A percentile compares a stretch with the other conserved stretches of the same genome.
Evolutionary conservation across 208 protist species (phyloP).

Genomic region (Lotmaria passim): DNA sequence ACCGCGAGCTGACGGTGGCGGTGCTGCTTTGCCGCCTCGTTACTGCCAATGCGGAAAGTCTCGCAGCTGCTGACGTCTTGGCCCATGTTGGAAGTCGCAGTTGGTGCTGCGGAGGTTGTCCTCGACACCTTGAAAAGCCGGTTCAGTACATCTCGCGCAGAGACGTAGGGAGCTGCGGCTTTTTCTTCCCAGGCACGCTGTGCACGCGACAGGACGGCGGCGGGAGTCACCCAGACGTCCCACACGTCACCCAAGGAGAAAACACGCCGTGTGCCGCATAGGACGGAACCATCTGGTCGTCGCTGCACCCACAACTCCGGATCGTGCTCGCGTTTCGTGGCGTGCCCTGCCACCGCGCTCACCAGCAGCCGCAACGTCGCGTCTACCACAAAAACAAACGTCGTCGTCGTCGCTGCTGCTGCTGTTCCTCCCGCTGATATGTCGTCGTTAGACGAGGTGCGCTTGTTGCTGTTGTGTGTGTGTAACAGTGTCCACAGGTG

Average conservation of each 20-base stretch:
- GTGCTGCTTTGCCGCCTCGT: background rate
- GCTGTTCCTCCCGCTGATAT: background rate
- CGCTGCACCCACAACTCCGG: constrained; percentile 42
- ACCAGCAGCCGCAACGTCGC: constrained; percentile 32
- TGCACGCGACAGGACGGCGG: constrained; percentile 10
- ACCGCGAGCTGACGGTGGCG: constrained; percentile 16
- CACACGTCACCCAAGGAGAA: constrained; percentile 68
- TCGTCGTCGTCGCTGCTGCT: background rate
- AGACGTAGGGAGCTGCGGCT: background rate
- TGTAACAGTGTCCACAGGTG: constrained; percentile 25
- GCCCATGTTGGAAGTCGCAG: too few relatives aligned
- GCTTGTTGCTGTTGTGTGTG: background rate
- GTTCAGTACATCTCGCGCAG: constrained; percentile 4
- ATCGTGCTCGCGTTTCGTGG: constrained; percentile 58
- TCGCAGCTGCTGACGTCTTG: too few relatives aligned
- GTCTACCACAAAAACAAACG: constrained; percentile 46
- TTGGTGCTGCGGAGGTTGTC: background rate
- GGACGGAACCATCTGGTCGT: constrained; percentile 17
- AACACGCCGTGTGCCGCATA: constrained; percentile 32
- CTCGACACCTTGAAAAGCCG: constrained; percentile 15
- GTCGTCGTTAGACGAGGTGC: background rate
- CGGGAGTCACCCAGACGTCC: constrained; percentile 39
- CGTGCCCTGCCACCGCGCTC: constrained; percentile 44
- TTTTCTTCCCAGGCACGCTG: constrained; percentile 17
- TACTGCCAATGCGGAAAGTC: constrained; percentile 5